These are phyloP conservation scores for Trypanosoma grayi DNA, from an alignment of 208 protist genomes.

Conservation along the genomic window DNA sequence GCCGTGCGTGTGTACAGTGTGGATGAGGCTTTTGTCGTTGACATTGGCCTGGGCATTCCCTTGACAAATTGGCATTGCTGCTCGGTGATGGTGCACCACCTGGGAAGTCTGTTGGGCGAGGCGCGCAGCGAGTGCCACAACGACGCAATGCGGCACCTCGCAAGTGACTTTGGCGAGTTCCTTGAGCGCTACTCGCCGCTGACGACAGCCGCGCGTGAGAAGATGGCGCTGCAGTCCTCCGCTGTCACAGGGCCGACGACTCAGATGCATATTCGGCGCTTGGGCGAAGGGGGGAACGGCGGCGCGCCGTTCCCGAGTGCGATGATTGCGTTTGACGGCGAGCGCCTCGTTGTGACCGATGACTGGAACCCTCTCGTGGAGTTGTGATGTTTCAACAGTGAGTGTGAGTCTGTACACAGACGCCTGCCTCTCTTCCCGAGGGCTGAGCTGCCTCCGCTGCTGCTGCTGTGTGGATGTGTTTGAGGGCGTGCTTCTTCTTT, in stretches of 20 bases:
- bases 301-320: constrained; percentile 63
- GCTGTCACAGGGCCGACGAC: constrained; percentile 46
- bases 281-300: constrained; percentile 43
- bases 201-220: constrained; percentile 41
- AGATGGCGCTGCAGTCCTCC: constrained; percentile 63
- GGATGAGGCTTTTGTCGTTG: constrained; percentile 32
- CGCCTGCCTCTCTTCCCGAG: too few relatives aligned
- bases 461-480: too few relatives aligned
- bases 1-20: constrained; percentile 26
- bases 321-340: constrained; percentile 59
- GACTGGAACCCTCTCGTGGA: constrained; percentile 66
- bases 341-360: constrained; percentile 40
- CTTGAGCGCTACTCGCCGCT: constrained; percentile 71
- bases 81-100: constrained; percentile 30
- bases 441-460: too few relatives aligned
- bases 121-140: constrained; percentile 55
- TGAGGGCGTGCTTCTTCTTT: too few relatives aligned
- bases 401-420: too few relatives aligned
- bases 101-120: constrained; percentile 46
- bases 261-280: constrained; percentile 64
- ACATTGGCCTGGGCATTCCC: constrained; percentile 64
- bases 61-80: constrained; percentile 56
- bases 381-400: constrained; percentile 13
- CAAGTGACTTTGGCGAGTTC: constrained; percentile 60
- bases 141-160: constrained; percentile 56